phyloP scores from a whole-genome alignment of 108 stramenopile species.

The Craspedostauros australis region DNA sequence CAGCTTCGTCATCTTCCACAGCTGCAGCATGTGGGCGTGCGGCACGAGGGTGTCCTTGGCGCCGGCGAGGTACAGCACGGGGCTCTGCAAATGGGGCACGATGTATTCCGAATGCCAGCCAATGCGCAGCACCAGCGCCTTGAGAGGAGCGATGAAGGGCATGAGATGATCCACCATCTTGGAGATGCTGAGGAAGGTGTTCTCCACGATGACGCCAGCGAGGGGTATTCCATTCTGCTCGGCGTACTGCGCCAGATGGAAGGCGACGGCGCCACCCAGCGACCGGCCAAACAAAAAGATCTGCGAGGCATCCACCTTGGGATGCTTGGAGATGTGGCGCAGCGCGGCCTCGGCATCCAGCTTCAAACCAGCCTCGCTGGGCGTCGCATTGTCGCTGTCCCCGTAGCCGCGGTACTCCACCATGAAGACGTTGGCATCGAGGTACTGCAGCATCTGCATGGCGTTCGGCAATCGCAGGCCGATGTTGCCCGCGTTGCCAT shows the following conservation, averaged over 20 bases:
- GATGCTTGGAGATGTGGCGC: slow-evolving; percentile 30
- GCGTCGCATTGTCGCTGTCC: slow-evolving; percentile 53
- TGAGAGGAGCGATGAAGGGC: slow-evolving; percentile 82
- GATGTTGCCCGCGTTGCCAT: slow-evolving; percentile 98
- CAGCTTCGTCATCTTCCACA: slow-evolving; percentile 37
- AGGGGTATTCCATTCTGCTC: slow-evolving; percentile 37
- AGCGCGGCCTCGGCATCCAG: slow-evolving; percentile 84
- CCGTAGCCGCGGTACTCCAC: slow-evolving; percentile 96
- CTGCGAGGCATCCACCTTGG: slow-evolving; percentile 47
- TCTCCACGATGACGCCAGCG: slow-evolving; percentile 91
- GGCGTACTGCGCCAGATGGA: slow-evolving; percentile 73
- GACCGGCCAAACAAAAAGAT: slow-evolving; percentile 86
- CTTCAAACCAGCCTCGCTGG: slow-evolving; percentile 77
- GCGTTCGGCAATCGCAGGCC: slow-evolving; percentile 90
- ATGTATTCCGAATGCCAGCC: slow-evolving; percentile 68
- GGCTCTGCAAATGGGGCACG: slow-evolving; percentile 40
- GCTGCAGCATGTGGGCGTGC: slow-evolving; percentile 76
- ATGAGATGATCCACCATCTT: slow-evolving; percentile 92
- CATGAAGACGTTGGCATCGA: slow-evolving; percentile 73
- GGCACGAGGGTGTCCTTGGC: slow-evolving; percentile 89
- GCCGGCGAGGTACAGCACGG: slow-evolving; percentile 86
- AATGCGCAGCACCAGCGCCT: slow-evolving; percentile 76
- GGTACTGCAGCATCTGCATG: slow-evolving; percentile 55
- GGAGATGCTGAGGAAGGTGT: slow-evolving; percentile 89
- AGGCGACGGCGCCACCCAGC: slow-evolving; percentile 92